Evolutionary conservation across 2,329 filamentous ascomycete genomes (phyloP), one percentile per base, ranked within the genome.

Genomic region (Sporothrix protearum): DNA sequence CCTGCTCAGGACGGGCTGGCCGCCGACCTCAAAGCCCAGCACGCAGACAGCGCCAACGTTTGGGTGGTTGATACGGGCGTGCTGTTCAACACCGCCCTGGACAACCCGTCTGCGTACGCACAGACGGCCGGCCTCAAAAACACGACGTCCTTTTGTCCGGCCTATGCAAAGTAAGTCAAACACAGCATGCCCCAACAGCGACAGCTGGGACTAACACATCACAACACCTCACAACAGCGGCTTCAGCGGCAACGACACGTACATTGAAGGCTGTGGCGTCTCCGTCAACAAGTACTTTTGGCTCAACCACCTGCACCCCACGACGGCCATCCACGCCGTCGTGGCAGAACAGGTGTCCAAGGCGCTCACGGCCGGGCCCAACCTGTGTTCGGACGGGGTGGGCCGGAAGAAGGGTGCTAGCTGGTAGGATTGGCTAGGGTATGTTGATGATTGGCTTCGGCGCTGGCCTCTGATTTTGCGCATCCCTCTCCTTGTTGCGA

Each of bases 261-360:
- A 47, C 14, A 47, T 47, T 19, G 14, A 12, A 47, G 3, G 42
- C 42, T 90, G 88, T 76, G 81, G 81, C 1, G 78, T 87, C 59
- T 80, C 86, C 0, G 87, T 89, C 2, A 86, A 90, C 76, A 80
- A 90, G 79, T 90, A 90, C 77, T 85, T 90, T 75, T 91, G 88
- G 88, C 80, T 90, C 39, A 90, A 91, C 75, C 82, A 78, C 51
- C 77, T 91, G 74, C 89, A 91, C 76, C 88, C 89, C n/a, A 90
- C 88, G 0, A 88, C 85, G 76, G 84, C 87, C 0, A 84, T 90
- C 69, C 88, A 90, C 74, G 86, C 89, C 68, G 85, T 85, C 6
- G 84, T 88, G 8, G 88, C 88, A 0, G 79, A 85, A 71, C 77
- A 80, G 67, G 79, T 89, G 55, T 81, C 82, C 2, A 77, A 79